A percentile compares a stretch with the other conserved stretches of the same genome.
Conservation (phyloP, 2,329 filamentous ascomycete species). For the Saccharata proteae region DNA sequence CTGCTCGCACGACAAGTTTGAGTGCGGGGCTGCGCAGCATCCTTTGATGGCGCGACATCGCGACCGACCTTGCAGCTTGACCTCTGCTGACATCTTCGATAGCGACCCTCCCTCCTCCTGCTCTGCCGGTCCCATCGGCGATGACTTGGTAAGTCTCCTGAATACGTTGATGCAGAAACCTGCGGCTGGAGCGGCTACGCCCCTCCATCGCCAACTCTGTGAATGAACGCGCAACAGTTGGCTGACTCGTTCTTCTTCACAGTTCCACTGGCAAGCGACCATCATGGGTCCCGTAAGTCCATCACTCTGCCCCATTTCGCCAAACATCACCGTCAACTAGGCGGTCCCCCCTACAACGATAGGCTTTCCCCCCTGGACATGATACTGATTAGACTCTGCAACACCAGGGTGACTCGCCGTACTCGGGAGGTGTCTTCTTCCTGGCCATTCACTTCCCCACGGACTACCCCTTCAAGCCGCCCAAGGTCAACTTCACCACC, state of each 20-base stretch:
- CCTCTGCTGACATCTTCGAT: constrained; percentile 22
- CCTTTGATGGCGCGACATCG: constrained; percentile 2
- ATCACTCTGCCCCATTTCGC: no score
- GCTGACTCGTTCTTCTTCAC: constrained; percentile 10
- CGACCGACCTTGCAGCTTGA: neutral
- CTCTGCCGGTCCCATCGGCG: constrained; percentile 91
- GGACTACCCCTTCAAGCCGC: constrained; percentile 99
- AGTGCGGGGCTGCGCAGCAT: constrained; percentile 18
- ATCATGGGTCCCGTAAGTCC: constrained; percentile 99
- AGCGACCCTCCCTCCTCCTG: constrained; percentile 98
- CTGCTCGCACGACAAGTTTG: constrained; percentile 26
- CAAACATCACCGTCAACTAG: no score
- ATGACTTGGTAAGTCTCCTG: constrained; percentile 86
- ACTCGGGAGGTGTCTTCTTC: constrained; percentile 98
- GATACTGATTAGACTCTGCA: constrained; percentile 20
- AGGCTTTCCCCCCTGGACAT: neutral
- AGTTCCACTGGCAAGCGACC: constrained; percentile 99
- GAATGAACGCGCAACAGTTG: constrained; percentile 1
- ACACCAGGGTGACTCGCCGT: constrained; percentile 78
- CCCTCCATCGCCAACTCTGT: constrained; percentile 3
- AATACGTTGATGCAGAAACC: constrained; percentile 13
- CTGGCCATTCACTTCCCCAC: constrained; percentile 97
- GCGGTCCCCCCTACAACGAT: neutral
- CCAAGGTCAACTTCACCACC: constrained; percentile 99
- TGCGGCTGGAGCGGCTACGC: constrained; percentile 20